Conservation (phyloP, 352 stramenopile genomes). For the Globisporangium takayamanum region DNA sequence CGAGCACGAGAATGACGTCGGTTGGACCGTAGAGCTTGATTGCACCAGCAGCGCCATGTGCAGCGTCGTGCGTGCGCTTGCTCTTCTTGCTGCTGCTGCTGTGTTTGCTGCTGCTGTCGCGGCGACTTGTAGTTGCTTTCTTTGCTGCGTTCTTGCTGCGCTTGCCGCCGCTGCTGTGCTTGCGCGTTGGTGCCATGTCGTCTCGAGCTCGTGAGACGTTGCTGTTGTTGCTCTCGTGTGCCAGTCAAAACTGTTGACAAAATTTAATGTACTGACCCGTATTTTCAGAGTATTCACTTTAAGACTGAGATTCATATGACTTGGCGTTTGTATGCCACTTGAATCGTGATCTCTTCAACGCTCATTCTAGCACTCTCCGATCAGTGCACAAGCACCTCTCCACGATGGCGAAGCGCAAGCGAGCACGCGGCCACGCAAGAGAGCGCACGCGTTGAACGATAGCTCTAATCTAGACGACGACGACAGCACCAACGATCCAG, state of each 20-base stretch:
- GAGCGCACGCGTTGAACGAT: no score
- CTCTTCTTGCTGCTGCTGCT: background rate
- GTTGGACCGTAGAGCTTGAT: conserved; percentile 41
- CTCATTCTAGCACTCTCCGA: no score
- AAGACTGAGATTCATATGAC: no score
- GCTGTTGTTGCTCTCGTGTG: background rate
- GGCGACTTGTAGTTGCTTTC: background rate
- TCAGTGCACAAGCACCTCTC: no score
- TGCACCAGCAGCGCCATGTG: background rate
- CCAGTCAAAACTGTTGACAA: background rate
- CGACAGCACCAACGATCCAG: no score
- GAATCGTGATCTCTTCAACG: no score
- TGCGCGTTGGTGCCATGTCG: conserved; percentile 28
- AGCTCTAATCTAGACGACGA: no score
- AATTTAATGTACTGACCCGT: no score
- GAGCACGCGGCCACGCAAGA: no score
- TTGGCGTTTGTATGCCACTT: no score
- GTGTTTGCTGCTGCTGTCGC: background rate
- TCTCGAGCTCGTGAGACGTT: conserved; percentile 7
- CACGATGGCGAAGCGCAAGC: no score
- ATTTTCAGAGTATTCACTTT: no score
- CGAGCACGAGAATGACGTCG: conserved; percentile 66
- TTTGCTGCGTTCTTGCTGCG: conserved; percentile 7
- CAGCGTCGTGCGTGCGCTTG: conserved; percentile 23
- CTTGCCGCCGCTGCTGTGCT: conserved; percentile 21